A percentile compares a stretch with the other conserved stretches of the same genome.
Conservation (phyloP, 441 rosid genomes). For the Melastoma candidum region DNA sequence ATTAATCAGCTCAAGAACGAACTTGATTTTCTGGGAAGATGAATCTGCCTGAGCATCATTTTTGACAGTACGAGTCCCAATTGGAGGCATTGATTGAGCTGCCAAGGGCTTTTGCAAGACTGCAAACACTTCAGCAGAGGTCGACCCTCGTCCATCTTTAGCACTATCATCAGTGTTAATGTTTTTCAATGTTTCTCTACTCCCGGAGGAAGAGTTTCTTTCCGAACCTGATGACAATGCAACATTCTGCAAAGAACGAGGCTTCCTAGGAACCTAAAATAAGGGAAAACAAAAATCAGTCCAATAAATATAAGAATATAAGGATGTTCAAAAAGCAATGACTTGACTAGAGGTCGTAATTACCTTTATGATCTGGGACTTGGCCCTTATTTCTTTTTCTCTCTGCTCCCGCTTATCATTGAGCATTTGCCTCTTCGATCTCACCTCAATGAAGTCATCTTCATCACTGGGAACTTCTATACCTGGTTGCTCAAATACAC, state of each 20-base stretch:
- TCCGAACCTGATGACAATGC: constrained; percentile 25
- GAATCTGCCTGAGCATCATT: constrained; percentile 40
- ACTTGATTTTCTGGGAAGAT: constrained; percentile 50
- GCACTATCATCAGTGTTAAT: constrained; percentile 27
- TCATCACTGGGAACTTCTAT: constrained; percentile 89
- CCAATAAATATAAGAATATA: constrained; percentile 5
- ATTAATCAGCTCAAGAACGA: constrained; percentile 10
- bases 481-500: constrained; percentile 81
- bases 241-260: constrained; percentile 35
- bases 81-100: constrained; percentile 69
- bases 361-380: constrained; percentile 76
- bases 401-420: constrained; percentile 95
- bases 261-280: constrained; percentile 51
- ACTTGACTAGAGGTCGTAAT: constrained; percentile 11
- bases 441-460: constrained; percentile 96
- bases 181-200: constrained; percentile 31
- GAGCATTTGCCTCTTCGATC: constrained; percentile 98
- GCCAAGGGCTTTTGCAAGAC: constrained; percentile 26
- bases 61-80: constrained; percentile 65
- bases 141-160: constrained; percentile 26
- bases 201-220: constrained; percentile 30
- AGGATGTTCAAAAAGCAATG: constrained; percentile 1
- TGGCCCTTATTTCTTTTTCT: constrained; percentile 92
- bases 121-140: constrained; percentile 30
- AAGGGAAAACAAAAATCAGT: constrained; percentile 13